Conservation (phyloP, 495 filamentous ascomycete species). For the Penicillium diatomitis region DNA sequence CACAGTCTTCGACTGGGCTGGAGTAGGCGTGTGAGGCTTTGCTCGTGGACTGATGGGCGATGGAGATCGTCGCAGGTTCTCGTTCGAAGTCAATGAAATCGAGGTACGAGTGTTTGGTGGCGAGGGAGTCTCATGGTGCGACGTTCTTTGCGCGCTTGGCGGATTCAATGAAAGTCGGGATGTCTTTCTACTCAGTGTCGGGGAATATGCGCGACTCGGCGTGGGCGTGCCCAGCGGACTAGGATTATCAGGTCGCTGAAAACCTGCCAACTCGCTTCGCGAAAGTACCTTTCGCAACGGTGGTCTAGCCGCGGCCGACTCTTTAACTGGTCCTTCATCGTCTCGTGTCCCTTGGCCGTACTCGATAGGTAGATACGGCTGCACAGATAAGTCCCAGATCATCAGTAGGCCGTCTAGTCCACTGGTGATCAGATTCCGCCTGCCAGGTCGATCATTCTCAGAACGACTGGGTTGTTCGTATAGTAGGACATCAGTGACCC, state of each 20-base stretch:
- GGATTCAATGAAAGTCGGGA: conserved; percentile 37
- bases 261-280: conserved; percentile 66
- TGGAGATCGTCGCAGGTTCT: conserved; percentile 33
- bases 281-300: conserved; percentile 69
- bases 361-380: conserved; percentile 28
- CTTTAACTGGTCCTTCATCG: conserved; percentile 42
- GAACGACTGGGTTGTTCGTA: conserved; percentile 45
- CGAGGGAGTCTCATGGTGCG: conserved; percentile 21
- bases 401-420: conserved; percentile 80
- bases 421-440: conserved; percentile 57
- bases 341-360: conserved; percentile 15
- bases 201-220: conserved; percentile 48
- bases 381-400: conserved; percentile 61
- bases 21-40: conserved; percentile 3
- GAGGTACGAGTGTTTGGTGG: conserved; percentile 31
- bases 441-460: conserved; percentile 15
- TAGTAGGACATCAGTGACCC: conserved; percentile 74
- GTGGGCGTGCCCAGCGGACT: conserved; percentile 40
- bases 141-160: conserved; percentile 21
- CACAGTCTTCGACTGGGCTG: conserved; percentile 12
- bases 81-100: conserved; percentile 15
- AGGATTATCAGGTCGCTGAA: conserved; percentile 46
- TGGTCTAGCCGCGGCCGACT: conserved; percentile 46
- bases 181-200: conserved; percentile 52
- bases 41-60: conserved; percentile 35